These are phyloP conservation scores for Xylaria sp. DNA, from an alignment of 2,329 filamentous ascomycete species.

Conservation along the genomic window DNA sequence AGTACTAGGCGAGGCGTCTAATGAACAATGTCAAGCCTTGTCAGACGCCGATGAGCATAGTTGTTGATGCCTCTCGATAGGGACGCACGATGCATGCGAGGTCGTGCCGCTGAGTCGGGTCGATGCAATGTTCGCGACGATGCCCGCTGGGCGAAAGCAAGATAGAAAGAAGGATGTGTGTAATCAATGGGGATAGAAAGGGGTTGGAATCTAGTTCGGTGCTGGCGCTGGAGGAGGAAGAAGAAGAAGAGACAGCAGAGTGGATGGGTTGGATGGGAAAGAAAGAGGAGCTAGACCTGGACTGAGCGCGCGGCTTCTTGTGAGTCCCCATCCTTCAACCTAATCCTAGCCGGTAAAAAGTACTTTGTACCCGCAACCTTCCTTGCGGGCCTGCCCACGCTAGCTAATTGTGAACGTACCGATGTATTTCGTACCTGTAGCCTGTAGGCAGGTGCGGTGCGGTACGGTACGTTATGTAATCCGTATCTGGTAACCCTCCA, in stretches of 20 bases:
- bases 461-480: too few relatives aligned
- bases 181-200: conserved; percentile 14
- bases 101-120: conserved; percentile 7
- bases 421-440: conserved; percentile 19
- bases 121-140: background rate
- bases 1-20: conserved; percentile 21
- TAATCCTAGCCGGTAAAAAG: conserved; percentile 3
- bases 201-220: conserved; percentile 14
- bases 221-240: conserved; percentile 14
- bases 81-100: conserved; percentile 10
- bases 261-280: conserved; percentile 17
- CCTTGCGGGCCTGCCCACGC: too few relatives aligned
- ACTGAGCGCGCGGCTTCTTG: conserved; percentile 15
- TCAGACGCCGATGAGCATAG: conserved; percentile 27
- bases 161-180: conserved; percentile 6
- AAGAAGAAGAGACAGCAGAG: conserved; percentile 26
- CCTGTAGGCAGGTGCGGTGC: background rate
- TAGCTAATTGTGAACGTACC: background rate
- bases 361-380: background rate
- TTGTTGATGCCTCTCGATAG: conserved; percentile 12
- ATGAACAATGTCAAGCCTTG: conserved; percentile 23
- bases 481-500: too few relatives aligned
- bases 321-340: conserved; percentile 5
- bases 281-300: conserved; percentile 18
- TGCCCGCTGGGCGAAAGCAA: background rate